phyloP scores from a whole-genome alignment of 2,329 filamentous ascomycete genomes.

The Dothidotthia symphoricarpi region DNA sequence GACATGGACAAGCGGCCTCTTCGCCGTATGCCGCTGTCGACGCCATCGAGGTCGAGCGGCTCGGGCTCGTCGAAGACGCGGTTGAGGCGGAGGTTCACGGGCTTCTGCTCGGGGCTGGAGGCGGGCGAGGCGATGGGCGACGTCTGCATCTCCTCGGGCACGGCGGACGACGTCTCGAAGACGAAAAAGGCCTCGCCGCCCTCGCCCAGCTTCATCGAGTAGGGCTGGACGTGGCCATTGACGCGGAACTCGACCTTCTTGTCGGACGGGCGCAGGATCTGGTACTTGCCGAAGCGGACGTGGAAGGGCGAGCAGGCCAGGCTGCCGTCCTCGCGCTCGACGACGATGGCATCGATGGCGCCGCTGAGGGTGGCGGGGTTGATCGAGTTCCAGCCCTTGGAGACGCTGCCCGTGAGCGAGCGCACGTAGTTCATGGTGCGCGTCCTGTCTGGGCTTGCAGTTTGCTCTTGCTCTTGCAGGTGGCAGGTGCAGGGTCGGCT shows the following conservation, averaged over 20 bases:
- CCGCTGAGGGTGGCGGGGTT: conserved; percentile 96
- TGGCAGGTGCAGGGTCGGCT: neutral
- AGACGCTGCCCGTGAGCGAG: conserved; percentile 91
- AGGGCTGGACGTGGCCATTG: conserved; percentile 87
- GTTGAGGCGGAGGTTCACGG: conserved; percentile 46
- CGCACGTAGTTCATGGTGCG: conserved; percentile 91
- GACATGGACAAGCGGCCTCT: conserved; percentile 34
- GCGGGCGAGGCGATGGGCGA: conserved; percentile 89
- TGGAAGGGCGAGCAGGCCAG: conserved; percentile 95
- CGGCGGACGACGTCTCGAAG: conserved; percentile 88
- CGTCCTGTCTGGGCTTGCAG: conserved; percentile 11
- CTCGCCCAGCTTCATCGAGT: conserved; percentile 97
- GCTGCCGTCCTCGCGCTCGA: conserved; percentile 87
- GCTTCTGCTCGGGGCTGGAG: conserved; percentile 70
- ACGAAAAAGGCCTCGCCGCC: conserved; percentile 98
- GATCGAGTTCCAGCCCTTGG: conserved; percentile 99
- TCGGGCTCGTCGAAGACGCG: conserved; percentile 63
- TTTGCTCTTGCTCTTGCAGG: conserved; percentile 2
- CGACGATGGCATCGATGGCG: conserved; percentile 97
- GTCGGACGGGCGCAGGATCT: conserved; percentile 86
- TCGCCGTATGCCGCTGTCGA: conserved; percentile 23
- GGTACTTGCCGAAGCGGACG: conserved; percentile 98
- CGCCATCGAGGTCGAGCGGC: conserved; percentile 62
- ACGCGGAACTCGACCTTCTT: conserved; percentile 99
- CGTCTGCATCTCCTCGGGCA: conserved; percentile 91